A percentile compares a stretch with the other conserved stretches of the same genome.
phyloP scores from a whole-genome alignment of 1,139 yeast genomes.

The Hemisphaericaspora xylanilytica region DNA sequence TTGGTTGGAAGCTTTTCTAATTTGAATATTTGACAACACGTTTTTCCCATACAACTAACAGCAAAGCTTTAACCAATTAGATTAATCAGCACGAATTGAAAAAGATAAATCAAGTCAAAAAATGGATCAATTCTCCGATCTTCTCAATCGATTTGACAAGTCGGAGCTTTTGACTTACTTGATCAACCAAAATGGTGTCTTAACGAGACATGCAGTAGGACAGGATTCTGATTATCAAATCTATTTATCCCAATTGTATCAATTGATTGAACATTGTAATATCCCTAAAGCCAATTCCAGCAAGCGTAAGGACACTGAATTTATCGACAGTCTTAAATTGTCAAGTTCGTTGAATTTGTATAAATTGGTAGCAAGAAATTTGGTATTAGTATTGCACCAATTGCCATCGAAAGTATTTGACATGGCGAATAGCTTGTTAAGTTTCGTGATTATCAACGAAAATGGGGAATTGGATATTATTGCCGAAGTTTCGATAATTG shows the following conservation, averaged over 20 bases:
- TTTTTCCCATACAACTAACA: neutral
- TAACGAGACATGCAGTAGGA: slow-evolving; percentile 13
- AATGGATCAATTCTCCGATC: slow-evolving; percentile 18
- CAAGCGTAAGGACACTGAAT: slow-evolving; percentile 10
- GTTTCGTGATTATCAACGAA: slow-evolving; percentile 24
- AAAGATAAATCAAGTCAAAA: neutral
- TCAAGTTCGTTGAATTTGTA: slow-evolving; percentile 25
- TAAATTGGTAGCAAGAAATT: slow-evolving; percentile 31
- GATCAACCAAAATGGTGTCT: slow-evolving; percentile 21
- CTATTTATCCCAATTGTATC: slow-evolving; percentile 18
- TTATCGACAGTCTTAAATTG: neutral
- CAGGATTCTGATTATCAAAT: slow-evolving; percentile 16
- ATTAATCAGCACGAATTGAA: no score
- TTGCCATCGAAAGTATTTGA: slow-evolving; percentile 41
- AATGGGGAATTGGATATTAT: slow-evolving; percentile 20
- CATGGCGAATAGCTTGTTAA: slow-evolving; percentile 36
- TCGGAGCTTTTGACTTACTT: slow-evolving; percentile 24
- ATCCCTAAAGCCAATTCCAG: slow-evolving; percentile 12
- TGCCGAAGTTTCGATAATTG: slow-evolving; percentile 27
- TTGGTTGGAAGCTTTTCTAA: no score
- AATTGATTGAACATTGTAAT: slow-evolving; percentile 17
- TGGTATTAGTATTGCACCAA: slow-evolving; percentile 28
- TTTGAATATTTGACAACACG: neutral
- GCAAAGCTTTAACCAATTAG: neutral
- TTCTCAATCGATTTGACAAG: slow-evolving; percentile 21